A percentile compares a stretch with the other conserved stretches of the same genome.
These are phyloP conservation scores for Polyporus arcularius DNA, from an alignment of 768 basidiomycete genomes.

Conservation along the genomic window DNA sequence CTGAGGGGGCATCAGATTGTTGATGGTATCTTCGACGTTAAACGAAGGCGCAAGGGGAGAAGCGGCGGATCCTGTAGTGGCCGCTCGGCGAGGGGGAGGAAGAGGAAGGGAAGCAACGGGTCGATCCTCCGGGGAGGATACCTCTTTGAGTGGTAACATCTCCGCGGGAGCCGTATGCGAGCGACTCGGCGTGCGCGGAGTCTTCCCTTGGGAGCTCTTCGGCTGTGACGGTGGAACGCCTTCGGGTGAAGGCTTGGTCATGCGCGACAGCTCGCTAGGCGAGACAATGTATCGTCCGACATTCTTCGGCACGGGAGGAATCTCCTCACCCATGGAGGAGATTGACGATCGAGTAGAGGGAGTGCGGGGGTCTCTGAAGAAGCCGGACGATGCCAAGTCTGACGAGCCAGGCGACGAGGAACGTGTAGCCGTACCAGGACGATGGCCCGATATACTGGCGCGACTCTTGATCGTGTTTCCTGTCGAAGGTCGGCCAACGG, in stretches of 20 bases:
- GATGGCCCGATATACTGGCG: slow-evolving; percentile 21
- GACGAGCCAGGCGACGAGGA: slow-evolving; percentile 66
- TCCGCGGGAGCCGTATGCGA: slow-evolving; percentile 15
- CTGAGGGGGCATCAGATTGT: slow-evolving; percentile 37
- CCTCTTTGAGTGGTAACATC: not conserved
- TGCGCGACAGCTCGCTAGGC: slow-evolving; percentile 52
- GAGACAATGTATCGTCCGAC: slow-evolving; percentile 53
- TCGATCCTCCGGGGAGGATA: slow-evolving; percentile 5
- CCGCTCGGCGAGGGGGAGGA: slow-evolving; percentile 18
- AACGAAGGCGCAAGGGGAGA: slow-evolving; percentile 55
- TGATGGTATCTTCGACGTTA: slow-evolving; percentile 46
- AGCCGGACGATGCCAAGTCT: slow-evolving; percentile 54
- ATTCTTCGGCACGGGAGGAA: slow-evolving; percentile 41
- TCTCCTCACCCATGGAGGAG: slow-evolving; percentile 53
- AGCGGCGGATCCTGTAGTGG: slow-evolving; percentile 6
- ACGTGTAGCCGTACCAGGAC: slow-evolving; percentile 51
- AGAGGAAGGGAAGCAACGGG: slow-evolving; percentile 14
- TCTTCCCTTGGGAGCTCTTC: slow-evolving; percentile 7
- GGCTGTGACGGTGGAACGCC: slow-evolving; percentile 22
- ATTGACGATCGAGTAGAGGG: slow-evolving; percentile 54
- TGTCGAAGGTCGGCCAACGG: slow-evolving; percentile 25
- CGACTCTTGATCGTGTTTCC: slow-evolving; percentile 17
- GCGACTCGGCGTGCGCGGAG: slow-evolving; percentile 14
- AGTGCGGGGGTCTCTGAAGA: slow-evolving; percentile 45
- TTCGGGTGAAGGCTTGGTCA: slow-evolving; percentile 19